Conservation (phyloP, 495 filamentous ascomycete genomes). For the Bathelium albidoporum region DNA sequence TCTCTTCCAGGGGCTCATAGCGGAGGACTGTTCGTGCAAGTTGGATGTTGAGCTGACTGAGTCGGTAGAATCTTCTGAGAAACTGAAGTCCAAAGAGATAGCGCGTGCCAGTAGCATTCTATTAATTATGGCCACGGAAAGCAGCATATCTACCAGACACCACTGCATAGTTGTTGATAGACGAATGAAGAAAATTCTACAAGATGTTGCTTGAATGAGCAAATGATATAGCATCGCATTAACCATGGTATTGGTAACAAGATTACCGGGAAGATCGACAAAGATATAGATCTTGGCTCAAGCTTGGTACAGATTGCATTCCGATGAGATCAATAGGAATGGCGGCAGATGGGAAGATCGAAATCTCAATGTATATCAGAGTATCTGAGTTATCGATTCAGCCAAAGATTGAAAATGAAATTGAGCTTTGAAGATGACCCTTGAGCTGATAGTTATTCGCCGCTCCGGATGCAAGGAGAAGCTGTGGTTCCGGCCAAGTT, state of each 20-base stretch:
- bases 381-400: background rate
- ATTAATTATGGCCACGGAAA: background rate
- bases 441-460: background rate
- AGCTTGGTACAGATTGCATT: background rate
- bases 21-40: background rate
- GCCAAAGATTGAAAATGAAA: background rate
- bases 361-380: background rate
- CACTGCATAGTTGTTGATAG: background rate
- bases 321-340: constrained; percentile 1
- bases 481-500: no score
- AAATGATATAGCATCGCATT: background rate
- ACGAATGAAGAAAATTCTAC: background rate
- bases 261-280: background rate
- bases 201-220: background rate
- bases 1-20: background rate
- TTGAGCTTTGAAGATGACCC: background rate
- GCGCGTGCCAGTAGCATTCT: background rate
- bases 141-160: background rate
- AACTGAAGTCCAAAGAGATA: background rate
- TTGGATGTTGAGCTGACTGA: background rate
- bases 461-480: background rate
- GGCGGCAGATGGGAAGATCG: background rate
- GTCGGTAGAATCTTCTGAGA: background rate
- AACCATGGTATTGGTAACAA: background rate
- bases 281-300: background rate